phyloP scores from a whole-genome alignment of 371 early-diverging fungal species.

The Apophysomyces trapeziformis region DNA sequence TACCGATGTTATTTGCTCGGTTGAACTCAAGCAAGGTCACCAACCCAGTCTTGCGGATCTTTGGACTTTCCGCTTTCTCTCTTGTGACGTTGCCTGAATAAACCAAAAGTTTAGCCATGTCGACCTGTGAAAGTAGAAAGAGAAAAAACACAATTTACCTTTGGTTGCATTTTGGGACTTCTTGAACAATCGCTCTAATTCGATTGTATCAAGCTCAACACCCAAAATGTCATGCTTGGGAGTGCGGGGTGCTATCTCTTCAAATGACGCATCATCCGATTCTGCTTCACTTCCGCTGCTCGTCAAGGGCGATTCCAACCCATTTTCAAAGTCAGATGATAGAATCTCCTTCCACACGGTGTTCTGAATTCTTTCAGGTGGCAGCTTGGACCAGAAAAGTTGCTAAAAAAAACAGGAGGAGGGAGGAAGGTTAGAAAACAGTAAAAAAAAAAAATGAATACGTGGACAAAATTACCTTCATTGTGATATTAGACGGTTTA shows the following conservation, averaged over 20 bases:
- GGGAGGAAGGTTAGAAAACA: background rate
- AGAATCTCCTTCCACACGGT: conserved; percentile 64
- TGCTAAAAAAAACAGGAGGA: conserved; percentile 36
- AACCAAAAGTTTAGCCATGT: background rate
- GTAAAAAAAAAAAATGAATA: background rate
- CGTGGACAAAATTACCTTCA: conserved; percentile 19
- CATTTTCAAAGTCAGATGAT: conserved; percentile 27
- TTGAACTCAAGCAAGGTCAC: conserved; percentile 66
- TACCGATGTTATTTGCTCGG: conserved; percentile 65
- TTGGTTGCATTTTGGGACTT: conserved; percentile 22
- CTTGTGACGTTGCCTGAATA: background rate
- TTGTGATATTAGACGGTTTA: conserved; percentile 26
- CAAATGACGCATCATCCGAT: conserved; percentile 20
- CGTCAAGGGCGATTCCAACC: conserved; percentile 29
- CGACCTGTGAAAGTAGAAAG: background rate
- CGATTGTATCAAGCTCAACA: conserved; percentile 39
- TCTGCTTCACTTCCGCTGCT: conserved; percentile 29
- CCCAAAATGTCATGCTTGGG: background rate
- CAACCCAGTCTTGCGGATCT: conserved; percentile 35
- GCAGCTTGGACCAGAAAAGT: conserved; percentile 67
- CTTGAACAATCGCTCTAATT: conserved; percentile 46
- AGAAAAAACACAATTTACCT: conserved; percentile 1
- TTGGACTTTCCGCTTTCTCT: conserved; percentile 1
- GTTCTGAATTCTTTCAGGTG: conserved; percentile 53
- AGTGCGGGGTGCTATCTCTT: conserved; percentile 5